Evolutionary conservation across 2,329 filamentous ascomycete genomes (phyloP).

Genomic region (Aspergillus flavus): DNA sequence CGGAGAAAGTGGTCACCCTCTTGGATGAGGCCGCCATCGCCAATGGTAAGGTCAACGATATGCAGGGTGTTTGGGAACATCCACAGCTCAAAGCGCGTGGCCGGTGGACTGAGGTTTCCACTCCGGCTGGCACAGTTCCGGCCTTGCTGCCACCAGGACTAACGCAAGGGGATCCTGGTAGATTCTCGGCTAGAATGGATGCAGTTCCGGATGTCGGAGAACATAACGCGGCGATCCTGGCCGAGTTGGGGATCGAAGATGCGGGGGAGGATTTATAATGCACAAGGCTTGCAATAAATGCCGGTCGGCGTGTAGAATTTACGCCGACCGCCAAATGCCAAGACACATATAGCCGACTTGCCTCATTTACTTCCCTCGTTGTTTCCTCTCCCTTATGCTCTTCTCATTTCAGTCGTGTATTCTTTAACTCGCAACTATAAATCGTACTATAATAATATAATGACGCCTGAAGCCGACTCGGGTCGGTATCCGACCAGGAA

Average conservation of each 20-base stretch:
- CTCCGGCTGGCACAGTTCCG: conserved; percentile 49
- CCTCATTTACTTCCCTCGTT: neutral
- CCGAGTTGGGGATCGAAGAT: conserved; percentile 44
- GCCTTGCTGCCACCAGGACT: conserved; percentile 56
- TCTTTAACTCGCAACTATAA: neutral
- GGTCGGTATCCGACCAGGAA: conserved; percentile 8
- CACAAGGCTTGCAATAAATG: neutral
- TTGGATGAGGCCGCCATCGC: conserved; percentile 56
- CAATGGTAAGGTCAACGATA: conserved; percentile 59
- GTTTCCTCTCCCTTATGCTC: neutral
- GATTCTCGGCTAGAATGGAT: conserved; percentile 31
- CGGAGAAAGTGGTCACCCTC: conserved; percentile 44
- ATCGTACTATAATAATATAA: neutral
- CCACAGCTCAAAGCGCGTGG: conserved; percentile 54
- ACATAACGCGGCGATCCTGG: conserved; percentile 53
- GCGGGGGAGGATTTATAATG: neutral
- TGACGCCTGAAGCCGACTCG: neutral
- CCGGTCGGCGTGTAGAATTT: neutral
- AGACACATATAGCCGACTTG: conserved; percentile 11
- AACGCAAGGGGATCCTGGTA: conserved; percentile 26
- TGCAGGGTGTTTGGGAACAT: conserved; percentile 59
- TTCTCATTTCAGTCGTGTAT: neutral
- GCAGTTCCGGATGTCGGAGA: conserved; percentile 54
- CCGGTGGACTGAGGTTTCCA: conserved; percentile 56
- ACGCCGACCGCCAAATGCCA: conserved; percentile 2